phyloP scores from a whole-genome alignment of 2,329 filamentous ascomycete species.

The Hypoxylon sp. region DNA sequence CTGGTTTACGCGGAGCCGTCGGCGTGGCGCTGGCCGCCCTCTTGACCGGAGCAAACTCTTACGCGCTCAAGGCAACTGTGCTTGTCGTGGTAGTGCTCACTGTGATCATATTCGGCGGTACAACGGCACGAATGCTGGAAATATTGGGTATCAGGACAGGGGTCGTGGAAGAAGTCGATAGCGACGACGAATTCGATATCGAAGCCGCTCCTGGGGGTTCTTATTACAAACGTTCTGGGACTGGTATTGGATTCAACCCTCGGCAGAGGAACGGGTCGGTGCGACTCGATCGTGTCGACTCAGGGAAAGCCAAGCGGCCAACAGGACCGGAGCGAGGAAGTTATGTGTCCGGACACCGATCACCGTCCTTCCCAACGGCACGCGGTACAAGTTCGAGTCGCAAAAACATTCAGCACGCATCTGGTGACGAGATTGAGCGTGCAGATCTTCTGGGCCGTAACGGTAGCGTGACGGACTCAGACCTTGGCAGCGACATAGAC shows the following conservation, averaged over 20 bases:
- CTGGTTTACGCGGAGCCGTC: conserved; percentile 91
- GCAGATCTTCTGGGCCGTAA: conserved; percentile 62
- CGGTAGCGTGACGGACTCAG: conserved; percentile 61
- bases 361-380: conserved; percentile 52
- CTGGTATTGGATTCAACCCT: conserved; percentile 79
- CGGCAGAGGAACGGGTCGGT: conserved; percentile 68
- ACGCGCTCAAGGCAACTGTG: conserved; percentile 90
- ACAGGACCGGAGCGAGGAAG: conserved; percentile 50
- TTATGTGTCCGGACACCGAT: conserved; percentile 63
- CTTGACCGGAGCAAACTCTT: conserved; percentile 80
- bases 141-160: conserved; percentile 96
- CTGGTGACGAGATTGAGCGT: conserved; percentile 59
- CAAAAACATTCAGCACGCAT: conserved; percentile 54
- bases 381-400: conserved; percentile 60
- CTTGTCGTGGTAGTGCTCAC: conserved; percentile 96
- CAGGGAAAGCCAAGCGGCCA: conserved; percentile 38
- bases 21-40: conserved; percentile 93
- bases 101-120: conserved; percentile 98
- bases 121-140: conserved; percentile 96
- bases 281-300: conserved; percentile 61
- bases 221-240: conserved; percentile 81
- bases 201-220: conserved; percentile 75
- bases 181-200: conserved; percentile 98
- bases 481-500: conserved; percentile 70
- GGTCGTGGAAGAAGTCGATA: conserved; percentile 95